phyloP scores from a whole-genome alignment of 129 eudicot genomes.

The Flaveria brownii region DNA sequence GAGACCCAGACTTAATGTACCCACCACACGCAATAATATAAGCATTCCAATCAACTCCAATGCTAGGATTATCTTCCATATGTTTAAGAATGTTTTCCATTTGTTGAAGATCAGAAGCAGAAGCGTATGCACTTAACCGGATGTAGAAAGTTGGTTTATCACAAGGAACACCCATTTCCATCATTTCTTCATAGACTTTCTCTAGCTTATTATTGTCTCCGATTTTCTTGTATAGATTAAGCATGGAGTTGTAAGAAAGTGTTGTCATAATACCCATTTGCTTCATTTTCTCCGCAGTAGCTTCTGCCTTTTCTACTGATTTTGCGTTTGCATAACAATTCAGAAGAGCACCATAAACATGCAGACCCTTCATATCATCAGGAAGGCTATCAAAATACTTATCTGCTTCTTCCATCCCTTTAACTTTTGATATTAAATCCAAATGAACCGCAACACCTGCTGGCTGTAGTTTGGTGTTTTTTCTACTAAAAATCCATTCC shows the following conservation, averaged over 20 bases:
- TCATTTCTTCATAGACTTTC: constrained; percentile 33
- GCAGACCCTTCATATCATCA: constrained; percentile 32
- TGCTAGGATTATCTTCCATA: constrained; percentile 33
- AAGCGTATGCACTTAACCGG: constrained; percentile 41
- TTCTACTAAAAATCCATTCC: constrained; percentile 60
- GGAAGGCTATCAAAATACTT: constrained; percentile 48
- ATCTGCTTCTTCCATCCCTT: constrained; percentile 58
- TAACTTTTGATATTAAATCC: constrained; percentile 41
- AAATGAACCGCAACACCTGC: constrained; percentile 48
- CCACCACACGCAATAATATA: constrained; percentile 31
- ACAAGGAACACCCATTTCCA: constrained; percentile 28
- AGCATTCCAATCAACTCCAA: constrained; percentile 25
- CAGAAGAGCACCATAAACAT: no score
- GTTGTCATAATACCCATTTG: constrained; percentile 41
- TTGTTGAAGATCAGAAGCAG: constrained; percentile 15
- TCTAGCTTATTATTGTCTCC: constrained; percentile 41
- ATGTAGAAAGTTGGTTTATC: constrained; percentile 37
- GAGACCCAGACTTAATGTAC: constrained; percentile 27
- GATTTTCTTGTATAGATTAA: constrained; percentile 42
- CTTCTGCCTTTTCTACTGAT: no score
- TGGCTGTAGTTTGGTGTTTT: constrained; percentile 14
- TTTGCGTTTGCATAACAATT: no score
- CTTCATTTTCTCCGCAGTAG: no score
- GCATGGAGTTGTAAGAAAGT: constrained; percentile 46
- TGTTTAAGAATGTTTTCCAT: constrained; percentile 33